Conservation (phyloP, 345 rosid genomes). For the Ceriops zippeliana region DNA sequence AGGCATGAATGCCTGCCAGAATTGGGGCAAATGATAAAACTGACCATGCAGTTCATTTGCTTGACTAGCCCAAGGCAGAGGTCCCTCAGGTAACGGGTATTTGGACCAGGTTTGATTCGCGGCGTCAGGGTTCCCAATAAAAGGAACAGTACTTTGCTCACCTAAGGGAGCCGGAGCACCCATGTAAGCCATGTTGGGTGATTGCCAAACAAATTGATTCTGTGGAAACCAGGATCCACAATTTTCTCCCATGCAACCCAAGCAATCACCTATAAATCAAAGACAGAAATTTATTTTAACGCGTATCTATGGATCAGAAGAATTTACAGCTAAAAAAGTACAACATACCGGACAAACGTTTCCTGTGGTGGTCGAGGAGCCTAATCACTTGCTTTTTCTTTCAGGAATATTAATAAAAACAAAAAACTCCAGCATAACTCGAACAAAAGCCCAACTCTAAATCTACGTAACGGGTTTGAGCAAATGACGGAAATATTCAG, state of each 20-base stretch:
- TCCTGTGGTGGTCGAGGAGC: conserved; percentile 20
- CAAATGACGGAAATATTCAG: conserved; percentile 89
- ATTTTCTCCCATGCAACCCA: conserved; percentile 53
- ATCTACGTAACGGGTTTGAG: conserved; percentile 89
- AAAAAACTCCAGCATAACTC: conserved; percentile 48
- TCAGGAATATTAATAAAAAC: conserved; percentile 34
- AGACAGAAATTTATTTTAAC: background rate
- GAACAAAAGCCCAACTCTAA: conserved; percentile 20
- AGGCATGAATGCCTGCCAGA: conserved; percentile 34
- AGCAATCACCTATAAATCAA: conserved; percentile 37
- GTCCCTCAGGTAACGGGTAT: conserved; percentile 26
- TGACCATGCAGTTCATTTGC: conserved; percentile 37
- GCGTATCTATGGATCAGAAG: background rate
- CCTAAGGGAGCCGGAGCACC: conserved; percentile 19
- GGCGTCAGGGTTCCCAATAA: conserved; percentile 22
- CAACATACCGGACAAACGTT: conserved; percentile 33
- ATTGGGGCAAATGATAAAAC: conserved; percentile 44
- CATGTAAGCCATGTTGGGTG: conserved; percentile 21
- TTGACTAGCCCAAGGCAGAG: conserved; percentile 23
- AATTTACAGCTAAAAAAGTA: background rate
- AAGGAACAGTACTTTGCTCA: conserved; percentile 19
- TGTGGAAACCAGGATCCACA: conserved; percentile 48
- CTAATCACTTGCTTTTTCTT: conserved; percentile 35
- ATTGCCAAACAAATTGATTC: conserved; percentile 41
- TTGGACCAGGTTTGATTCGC: conserved; percentile 24